Conservation (phyloP, 345 rosid species). For the Boechera divaricarpa region DNA sequence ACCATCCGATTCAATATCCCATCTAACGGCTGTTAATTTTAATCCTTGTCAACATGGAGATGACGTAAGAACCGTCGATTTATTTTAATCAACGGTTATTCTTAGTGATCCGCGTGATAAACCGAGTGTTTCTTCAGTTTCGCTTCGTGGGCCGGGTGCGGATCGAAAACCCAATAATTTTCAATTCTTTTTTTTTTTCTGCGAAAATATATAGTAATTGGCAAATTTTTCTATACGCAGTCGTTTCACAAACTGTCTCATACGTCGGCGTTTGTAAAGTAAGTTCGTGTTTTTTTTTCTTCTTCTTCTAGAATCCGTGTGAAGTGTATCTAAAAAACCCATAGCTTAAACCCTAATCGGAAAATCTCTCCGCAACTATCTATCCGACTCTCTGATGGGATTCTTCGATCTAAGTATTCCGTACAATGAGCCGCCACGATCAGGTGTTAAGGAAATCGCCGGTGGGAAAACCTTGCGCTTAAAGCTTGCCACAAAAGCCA, state of each 20-base stretch:
- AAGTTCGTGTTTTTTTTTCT: not conserved
- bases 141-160: slow-evolving; percentile 5
- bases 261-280: not conserved
- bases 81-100: not conserved
- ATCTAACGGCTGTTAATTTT: slow-evolving; percentile 14
- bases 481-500: slow-evolving; percentile 60
- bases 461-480: slow-evolving; percentile 52
- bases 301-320: too few relatives aligned
- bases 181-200: not conserved
- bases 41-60: slow-evolving; percentile 21
- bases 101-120: slow-evolving; percentile 22
- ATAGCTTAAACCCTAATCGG: slow-evolving; percentile 40
- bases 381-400: slow-evolving; percentile 51
- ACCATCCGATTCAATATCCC: slow-evolving; percentile 11
- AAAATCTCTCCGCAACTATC: not conserved
- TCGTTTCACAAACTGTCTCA: not conserved
- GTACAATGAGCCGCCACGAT: slow-evolving; percentile 45
- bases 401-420: slow-evolving; percentile 85
- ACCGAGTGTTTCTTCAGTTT: not conserved
- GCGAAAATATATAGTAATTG: not conserved
- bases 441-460: slow-evolving; percentile 32
- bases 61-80: not conserved
- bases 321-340: not conserved
- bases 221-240: not conserved
- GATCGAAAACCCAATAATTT: not conserved